Percentiles rank a stretch among this genome's conserved stretches.
Evolutionary conservation across 208 protist species (phyloP).

Genomic region (Porcisia hertigi): DNA sequence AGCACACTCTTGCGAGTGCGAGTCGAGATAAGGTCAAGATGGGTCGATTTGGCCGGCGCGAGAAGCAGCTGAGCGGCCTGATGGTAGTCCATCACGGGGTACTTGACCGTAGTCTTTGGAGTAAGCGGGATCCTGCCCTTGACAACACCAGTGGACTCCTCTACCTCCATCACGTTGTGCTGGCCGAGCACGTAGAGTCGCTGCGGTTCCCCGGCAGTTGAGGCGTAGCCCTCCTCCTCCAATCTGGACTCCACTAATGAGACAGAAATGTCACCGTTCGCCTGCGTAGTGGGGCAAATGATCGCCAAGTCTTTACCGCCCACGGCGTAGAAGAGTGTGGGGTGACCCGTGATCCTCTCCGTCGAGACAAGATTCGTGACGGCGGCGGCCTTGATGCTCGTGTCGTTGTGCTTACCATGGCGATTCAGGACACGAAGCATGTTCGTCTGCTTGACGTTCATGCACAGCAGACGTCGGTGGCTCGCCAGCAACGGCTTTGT

Average conservation of each 20-base stretch:
- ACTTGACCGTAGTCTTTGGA: slow-evolving; percentile 62
- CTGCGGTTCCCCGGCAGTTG: slow-evolving; percentile 58
- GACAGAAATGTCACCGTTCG: slow-evolving; percentile 71
- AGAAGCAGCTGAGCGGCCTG: slow-evolving; percentile 58
- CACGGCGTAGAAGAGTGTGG: slow-evolving; percentile 74
- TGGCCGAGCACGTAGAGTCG: slow-evolving; percentile 65
- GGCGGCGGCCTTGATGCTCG: slow-evolving; percentile 42
- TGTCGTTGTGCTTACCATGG: slow-evolving; percentile 70
- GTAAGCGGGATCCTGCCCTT: slow-evolving; percentile 44
- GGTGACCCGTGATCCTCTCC: slow-evolving; percentile 47
- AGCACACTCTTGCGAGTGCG: slow-evolving; percentile 63
- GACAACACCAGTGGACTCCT: slow-evolving; percentile 49
- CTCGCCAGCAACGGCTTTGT: slow-evolving; percentile 58
- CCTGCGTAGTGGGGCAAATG: slow-evolving; percentile 59
- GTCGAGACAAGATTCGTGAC: slow-evolving; percentile 67
- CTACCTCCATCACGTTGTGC: slow-evolving; percentile 65
- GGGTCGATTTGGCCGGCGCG: slow-evolving; percentile 67
- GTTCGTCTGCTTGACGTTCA: slow-evolving; percentile 84
- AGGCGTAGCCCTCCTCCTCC: slow-evolving; percentile 57
- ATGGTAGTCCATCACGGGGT: slow-evolving; percentile 72
- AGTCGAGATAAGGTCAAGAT: slow-evolving; percentile 76
- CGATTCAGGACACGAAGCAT: slow-evolving; percentile 75
- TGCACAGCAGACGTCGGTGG: slow-evolving; percentile 75
- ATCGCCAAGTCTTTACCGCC: slow-evolving; percentile 65
- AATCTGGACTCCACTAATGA: slow-evolving; percentile 42